Evolutionary conservation across 2,329 filamentous ascomycete genomes (phyloP).

Genomic region (Fusarium albidum): DNA sequence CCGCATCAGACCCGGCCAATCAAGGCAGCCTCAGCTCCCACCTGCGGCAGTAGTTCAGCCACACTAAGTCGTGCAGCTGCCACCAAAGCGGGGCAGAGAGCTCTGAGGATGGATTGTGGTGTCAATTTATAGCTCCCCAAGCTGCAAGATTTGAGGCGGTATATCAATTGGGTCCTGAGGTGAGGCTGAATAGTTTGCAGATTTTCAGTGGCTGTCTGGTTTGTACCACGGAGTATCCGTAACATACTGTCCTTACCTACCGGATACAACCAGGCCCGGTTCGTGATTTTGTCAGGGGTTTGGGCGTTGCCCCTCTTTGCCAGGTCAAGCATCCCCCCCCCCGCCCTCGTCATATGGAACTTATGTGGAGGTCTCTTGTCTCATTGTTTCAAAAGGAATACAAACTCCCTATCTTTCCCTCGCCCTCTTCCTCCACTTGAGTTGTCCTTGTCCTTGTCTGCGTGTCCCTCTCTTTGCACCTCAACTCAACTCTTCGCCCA

Average conservation of each 20-base stretch:
- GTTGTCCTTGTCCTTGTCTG: conserved; percentile 2
- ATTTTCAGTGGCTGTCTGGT: conserved; percentile 13
- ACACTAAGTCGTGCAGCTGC: conserved; percentile 10
- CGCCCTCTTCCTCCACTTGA: conserved; percentile 16
- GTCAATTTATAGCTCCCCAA: conserved; percentile 25
- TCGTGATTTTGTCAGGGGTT: neutral
- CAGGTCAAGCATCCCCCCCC: conserved; percentile 21
- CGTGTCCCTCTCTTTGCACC: conserved; percentile 14
- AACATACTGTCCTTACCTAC: conserved; percentile 9
- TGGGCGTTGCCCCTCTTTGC: conserved; percentile 17
- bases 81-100: conserved; percentile 21
- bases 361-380: conserved; percentile 29
- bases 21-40: conserved; percentile 21
- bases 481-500: neutral
- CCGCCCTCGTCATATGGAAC: conserved; percentile 31
- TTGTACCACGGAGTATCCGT: neutral
- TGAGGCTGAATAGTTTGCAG: neutral
- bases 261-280: conserved; percentile 16
- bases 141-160: conserved; percentile 16
- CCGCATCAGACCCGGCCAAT: conserved; percentile 25
- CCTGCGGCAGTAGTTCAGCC: conserved; percentile 17
- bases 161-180: conserved; percentile 14
- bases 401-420: conserved; percentile 35
- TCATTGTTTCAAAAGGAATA: conserved; percentile 36
- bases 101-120: conserved; percentile 6